phyloP scores from a whole-genome alignment of 441 rosid genomes.

The Arabidopsis lyrata region DNA sequence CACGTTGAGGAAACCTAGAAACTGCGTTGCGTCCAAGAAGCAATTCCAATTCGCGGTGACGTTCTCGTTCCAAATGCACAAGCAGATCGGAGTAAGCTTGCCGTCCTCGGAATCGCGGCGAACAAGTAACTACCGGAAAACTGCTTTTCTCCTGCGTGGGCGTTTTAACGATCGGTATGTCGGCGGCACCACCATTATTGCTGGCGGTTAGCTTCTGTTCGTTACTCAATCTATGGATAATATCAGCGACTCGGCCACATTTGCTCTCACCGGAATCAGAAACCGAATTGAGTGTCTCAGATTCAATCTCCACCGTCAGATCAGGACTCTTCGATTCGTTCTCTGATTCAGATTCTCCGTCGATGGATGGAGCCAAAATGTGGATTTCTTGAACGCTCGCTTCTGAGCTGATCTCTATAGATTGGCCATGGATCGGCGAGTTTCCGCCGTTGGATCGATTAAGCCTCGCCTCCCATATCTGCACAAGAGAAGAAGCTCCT shows the following conservation, averaged over 20 bases:
- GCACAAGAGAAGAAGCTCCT: conserved; percentile 91
- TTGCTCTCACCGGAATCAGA: no score
- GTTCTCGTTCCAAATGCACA: conserved; percentile 62
- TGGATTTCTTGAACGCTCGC: conserved; percentile 32
- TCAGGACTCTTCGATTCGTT: conserved; percentile 39
- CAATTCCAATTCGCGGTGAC: conserved; percentile 59
- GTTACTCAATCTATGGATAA: conserved; percentile 57
- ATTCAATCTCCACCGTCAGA: conserved; percentile 39
- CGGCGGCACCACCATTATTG: conserved; percentile 24
- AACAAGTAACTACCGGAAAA: conserved; percentile 37
- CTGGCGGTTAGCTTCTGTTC: conserved; percentile 47
- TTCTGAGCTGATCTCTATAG: conserved; percentile 37
- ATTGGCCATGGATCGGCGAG: conserved; percentile 41
- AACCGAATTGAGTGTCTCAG: conserved; percentile 25
- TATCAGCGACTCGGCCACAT: no score
- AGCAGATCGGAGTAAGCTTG: conserved; percentile 84
- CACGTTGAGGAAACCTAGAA: conserved; percentile 77
- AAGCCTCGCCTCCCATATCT: conserved; percentile 93
- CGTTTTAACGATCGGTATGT: not conserved
- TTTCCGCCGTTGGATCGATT: conserved; percentile 46
- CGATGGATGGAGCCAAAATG: conserved; percentile 27
- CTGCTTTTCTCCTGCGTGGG: conserved; percentile 10
- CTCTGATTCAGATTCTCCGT: conserved; percentile 51
- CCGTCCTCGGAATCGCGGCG: conserved; percentile 75
- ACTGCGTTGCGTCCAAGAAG: conserved; percentile 65